Conservation (phyloP, 2,329 filamentous ascomycete species). For the Blastomyces gilchristii region DNA sequence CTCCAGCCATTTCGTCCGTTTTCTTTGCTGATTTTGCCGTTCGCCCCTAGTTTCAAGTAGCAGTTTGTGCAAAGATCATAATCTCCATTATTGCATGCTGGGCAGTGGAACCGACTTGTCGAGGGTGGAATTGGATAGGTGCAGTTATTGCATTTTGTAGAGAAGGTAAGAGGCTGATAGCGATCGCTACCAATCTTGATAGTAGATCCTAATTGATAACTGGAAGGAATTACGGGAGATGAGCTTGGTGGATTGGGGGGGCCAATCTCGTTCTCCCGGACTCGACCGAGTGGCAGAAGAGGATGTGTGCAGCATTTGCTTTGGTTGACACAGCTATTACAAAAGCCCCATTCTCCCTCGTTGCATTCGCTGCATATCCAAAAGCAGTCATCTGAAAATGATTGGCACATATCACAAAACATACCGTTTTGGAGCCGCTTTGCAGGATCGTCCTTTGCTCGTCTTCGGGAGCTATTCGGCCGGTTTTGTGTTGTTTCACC, state of each 20-base stretch:
- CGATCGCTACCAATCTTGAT: conserved; percentile 36
- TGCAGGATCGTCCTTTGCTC: conserved; percentile 58
- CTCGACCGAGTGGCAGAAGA: conserved; percentile 63
- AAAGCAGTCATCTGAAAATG: conserved; percentile 70
- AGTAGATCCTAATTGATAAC: conserved; percentile 25
- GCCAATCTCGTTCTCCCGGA: conserved; percentile 24
- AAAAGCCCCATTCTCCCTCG: conserved; percentile 90
- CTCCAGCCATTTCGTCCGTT: conserved; percentile 77
- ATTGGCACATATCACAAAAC: conserved; percentile 69
- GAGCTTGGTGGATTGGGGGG: conserved; percentile 13
- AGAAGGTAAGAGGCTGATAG: conserved; percentile 62
- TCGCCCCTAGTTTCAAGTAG: conserved; percentile 57
- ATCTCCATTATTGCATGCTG: conserved; percentile 64
- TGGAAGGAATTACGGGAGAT: conserved; percentile 19
- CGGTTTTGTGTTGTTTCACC: conserved; percentile 20
- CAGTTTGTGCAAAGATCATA: conserved; percentile 77
- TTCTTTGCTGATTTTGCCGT: conserved; percentile 57
- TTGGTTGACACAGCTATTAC: conserved; percentile 74
- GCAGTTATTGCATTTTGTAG: conserved; percentile 70
- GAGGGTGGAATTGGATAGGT: conserved; percentile 59
- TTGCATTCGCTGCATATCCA: conserved; percentile 86
- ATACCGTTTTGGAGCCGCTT: conserved; percentile 64
- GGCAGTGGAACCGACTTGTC: conserved; percentile 68
- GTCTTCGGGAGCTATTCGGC: conserved; percentile 34
- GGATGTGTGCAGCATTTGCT: conserved; percentile 73